A percentile compares a stretch with the other conserved stretches of the same genome.
These are phyloP conservation scores for Quercus variabilis DNA, from an alignment of 306 rosid genomes.

Conservation along the genomic window DNA sequence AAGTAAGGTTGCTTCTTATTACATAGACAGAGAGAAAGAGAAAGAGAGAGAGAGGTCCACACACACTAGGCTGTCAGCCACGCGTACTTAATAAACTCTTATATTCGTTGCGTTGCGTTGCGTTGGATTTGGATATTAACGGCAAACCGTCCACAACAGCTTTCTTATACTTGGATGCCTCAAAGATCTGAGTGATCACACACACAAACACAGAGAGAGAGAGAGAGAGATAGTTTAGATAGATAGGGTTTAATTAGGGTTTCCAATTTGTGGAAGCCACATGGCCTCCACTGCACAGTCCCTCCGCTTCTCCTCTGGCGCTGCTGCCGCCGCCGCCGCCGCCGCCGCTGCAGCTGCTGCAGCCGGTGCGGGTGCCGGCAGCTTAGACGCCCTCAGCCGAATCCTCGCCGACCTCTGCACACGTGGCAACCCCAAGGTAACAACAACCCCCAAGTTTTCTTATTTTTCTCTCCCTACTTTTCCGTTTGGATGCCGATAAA, in stretches of 20 bases:
- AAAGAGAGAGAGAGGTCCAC: no score
- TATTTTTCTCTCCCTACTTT: not conserved
- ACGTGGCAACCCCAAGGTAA: slow-evolving; percentile 81
- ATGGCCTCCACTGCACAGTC: slow-evolving; percentile 29
- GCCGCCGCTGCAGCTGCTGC: slow-evolving; percentile 43
- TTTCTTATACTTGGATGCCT: not conserved
- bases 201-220: not conserved
- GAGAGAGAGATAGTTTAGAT: not conserved
- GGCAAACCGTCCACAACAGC: not conserved
- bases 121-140: no score
- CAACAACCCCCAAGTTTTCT: not conserved
- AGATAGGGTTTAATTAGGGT: slow-evolving; percentile 30
- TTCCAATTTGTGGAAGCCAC: slow-evolving; percentile 16
- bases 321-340: slow-evolving; percentile 58
- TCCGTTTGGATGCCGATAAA: not conserved
- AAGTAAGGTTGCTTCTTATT: no score
- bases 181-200: not conserved
- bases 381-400: slow-evolving; percentile 77
- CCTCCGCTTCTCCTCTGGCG: not conserved
- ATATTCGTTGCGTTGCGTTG: no score
- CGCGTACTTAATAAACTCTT: no score
- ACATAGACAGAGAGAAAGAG: no score
- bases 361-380: slow-evolving; percentile 41
- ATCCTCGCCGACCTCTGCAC: slow-evolving; percentile 84
- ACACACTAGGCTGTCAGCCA: no score